Percentiles rank a stretch among this genome's conserved stretches.
phyloP scores from a whole-genome alignment of 2,329 filamentous ascomycete genomes.

The Penicillium digitatum region DNA sequence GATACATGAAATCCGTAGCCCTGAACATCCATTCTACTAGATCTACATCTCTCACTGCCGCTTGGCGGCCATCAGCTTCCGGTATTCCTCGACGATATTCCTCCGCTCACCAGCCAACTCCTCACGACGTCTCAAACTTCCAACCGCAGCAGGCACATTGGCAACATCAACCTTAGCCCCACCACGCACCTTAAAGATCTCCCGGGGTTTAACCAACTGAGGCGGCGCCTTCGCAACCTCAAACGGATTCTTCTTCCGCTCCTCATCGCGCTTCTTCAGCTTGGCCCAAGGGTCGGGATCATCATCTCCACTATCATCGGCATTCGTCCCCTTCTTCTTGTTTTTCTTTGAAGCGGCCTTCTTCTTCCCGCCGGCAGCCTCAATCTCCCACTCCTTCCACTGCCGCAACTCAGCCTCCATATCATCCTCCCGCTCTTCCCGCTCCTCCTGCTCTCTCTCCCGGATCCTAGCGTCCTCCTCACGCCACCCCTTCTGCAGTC shows the following conservation, averaged over 20 bases:
- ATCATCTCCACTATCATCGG: conserved; percentile 54
- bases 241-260: conserved; percentile 37
- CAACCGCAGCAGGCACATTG: conserved; percentile 65
- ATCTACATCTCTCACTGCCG: conserved; percentile 26
- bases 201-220: conserved; percentile 59
- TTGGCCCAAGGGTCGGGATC: conserved; percentile 75
- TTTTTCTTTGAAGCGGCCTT: conserved; percentile 38
- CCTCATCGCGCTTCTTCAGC: conserved; percentile 57
- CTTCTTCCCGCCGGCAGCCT: conserved; percentile 49
- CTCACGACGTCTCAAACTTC: conserved; percentile 68
- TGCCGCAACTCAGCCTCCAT: conserved; percentile 60
- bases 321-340: conserved; percentile 42
- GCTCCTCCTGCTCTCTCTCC: conserved; percentile 74
- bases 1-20: conserved; percentile 3
- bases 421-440: conserved; percentile 61
- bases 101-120: conserved; percentile 66
- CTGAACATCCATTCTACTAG: background rate
- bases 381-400: conserved; percentile 60
- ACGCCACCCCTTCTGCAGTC: conserved; percentile 57
- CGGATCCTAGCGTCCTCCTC: conserved; percentile 54
- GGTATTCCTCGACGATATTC: conserved; percentile 70
- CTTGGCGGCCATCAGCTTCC: conserved; percentile 62
- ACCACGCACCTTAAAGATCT: conserved; percentile 62
- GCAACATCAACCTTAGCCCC: conserved; percentile 64
- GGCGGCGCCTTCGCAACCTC: conserved; percentile 71